Evolutionary conservation across 495 filamentous ascomycete species (phyloP).

Genomic region (Mytilinidion resinicola): DNA sequence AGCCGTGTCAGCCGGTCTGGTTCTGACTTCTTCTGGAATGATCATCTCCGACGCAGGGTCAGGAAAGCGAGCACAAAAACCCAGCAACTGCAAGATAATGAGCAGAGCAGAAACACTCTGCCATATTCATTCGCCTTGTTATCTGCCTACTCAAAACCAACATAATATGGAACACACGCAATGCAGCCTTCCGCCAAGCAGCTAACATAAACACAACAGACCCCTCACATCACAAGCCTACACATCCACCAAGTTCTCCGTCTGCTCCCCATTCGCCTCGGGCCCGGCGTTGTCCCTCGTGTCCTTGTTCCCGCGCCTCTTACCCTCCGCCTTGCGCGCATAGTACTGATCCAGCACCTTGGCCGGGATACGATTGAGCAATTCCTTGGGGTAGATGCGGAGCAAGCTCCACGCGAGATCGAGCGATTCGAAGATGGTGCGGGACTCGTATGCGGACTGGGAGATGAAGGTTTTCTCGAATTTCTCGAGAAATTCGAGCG

Average conservation of each 20-base stretch:
- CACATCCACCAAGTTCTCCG: slow-evolving; percentile 37
- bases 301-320: slow-evolving; percentile 52
- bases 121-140: too few relatives aligned
- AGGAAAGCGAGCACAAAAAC: too few relatives aligned
- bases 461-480: slow-evolving; percentile 91
- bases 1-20: too few relatives aligned
- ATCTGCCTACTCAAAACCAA: too few relatives aligned
- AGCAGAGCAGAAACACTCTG: too few relatives aligned
- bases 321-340: slow-evolving; percentile 60
- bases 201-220: too few relatives aligned
- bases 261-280: slow-evolving; percentile 41
- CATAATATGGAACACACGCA: too few relatives aligned
- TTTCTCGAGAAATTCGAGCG: slow-evolving; percentile 95
- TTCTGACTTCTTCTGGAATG: too few relatives aligned
- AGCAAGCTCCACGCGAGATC: slow-evolving; percentile 95
- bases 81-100: too few relatives aligned
- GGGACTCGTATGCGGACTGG: slow-evolving; percentile 85
- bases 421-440: slow-evolving; percentile 83
- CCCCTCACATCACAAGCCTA: not conserved
- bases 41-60: too few relatives aligned
- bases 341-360: slow-evolving; percentile 93
- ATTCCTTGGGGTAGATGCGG: slow-evolving; percentile 91
- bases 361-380: slow-evolving; percentile 94
- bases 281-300: slow-evolving; percentile 63
- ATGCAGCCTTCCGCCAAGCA: too few relatives aligned